Evolutionary conservation across 371 early-diverging fungal species (phyloP).

Genomic region (Rhizomucor miehei): DNA sequence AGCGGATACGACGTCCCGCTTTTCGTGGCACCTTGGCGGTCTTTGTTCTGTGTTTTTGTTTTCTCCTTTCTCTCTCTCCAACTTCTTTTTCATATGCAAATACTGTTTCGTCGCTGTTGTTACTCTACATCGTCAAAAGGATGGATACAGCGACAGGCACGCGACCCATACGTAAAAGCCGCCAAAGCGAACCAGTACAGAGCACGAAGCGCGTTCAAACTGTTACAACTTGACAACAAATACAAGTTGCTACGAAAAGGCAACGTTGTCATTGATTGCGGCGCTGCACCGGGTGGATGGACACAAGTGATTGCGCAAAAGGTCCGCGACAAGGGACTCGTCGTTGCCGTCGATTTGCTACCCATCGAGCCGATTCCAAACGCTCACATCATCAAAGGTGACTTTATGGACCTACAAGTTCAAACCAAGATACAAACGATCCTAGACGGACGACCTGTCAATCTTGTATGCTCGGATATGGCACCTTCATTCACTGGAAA

Average conservation of each 20-base stretch:
- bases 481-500: slow-evolving; percentile 74
- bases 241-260: slow-evolving; percentile 61
- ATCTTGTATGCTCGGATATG: slow-evolving; percentile 78
- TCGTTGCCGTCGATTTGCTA: slow-evolving; percentile 74
- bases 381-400: slow-evolving; percentile 64
- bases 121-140: slow-evolving; percentile 55
- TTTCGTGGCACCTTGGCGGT: too few species aligned
- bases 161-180: slow-evolving; percentile 69
- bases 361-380: slow-evolving; percentile 67
- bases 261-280: slow-evolving; percentile 74
- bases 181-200: slow-evolving; percentile 74
- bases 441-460: slow-evolving; percentile 40
- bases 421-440: slow-evolving; percentile 37
- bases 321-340: slow-evolving; percentile 25
- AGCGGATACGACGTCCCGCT: too few species aligned
- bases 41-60: too few species aligned
- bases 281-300: slow-evolving; percentile 95
- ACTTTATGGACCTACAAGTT: slow-evolving; percentile 46
- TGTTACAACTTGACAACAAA: slow-evolving; percentile 76
- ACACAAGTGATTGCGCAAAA: slow-evolving; percentile 73
- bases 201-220: slow-evolving; percentile 88
- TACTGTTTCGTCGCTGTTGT: neutral
- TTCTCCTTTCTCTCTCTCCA: neutral
- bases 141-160: slow-evolving; percentile 68
- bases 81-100: too few species aligned